Evolutionary conservation across 768 basidiomycete species (phyloP).

Genomic region (Rhizopogon vinicolor): DNA sequence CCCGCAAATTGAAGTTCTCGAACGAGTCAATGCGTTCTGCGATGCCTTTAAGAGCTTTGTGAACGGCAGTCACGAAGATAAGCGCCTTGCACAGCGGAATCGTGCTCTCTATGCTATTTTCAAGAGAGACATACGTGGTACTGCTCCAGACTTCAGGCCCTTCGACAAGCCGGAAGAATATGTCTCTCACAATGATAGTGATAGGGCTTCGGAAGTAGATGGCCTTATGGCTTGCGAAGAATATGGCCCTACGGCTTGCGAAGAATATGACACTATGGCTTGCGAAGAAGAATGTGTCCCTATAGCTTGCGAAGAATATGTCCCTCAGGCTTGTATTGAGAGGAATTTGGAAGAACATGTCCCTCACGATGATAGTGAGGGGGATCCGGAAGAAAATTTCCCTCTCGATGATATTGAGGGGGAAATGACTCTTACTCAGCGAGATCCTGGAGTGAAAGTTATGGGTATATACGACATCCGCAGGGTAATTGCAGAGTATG

Average conservation of each 20-base stretch:
- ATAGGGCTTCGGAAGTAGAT: too few relatives aligned
- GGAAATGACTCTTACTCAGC: background rate
- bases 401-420: conserved; percentile 12
- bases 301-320: conserved; percentile 7
- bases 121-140: conserved; percentile 29
- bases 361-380: conserved; percentile 9
- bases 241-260: too few relatives aligned
- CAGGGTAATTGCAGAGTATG: conserved; percentile 30
- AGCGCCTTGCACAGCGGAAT: conserved; percentile 32
- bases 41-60: conserved; percentile 29
- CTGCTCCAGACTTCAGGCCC: conserved; percentile 39
- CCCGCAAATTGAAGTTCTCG: conserved; percentile 41
- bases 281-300: background rate
- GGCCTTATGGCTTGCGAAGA: too few relatives aligned
- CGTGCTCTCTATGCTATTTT: conserved; percentile 29
- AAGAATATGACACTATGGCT: too few relatives aligned
- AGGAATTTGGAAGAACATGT: conserved; percentile 1
- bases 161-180: conserved; percentile 11
- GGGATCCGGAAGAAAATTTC: conserved; percentile 1
- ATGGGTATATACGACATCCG: conserved; percentile 32
- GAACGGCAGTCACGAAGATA: conserved; percentile 28
- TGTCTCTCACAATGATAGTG: too few relatives aligned
- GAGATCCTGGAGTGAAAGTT: conserved; percentile 2
- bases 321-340: conserved; percentile 8
- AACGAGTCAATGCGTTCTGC: conserved; percentile 42